Base-by-base conservation (phyloP, 371 early-diverging fungal genomes). In the Encephalitozoon hellem region DNA sequence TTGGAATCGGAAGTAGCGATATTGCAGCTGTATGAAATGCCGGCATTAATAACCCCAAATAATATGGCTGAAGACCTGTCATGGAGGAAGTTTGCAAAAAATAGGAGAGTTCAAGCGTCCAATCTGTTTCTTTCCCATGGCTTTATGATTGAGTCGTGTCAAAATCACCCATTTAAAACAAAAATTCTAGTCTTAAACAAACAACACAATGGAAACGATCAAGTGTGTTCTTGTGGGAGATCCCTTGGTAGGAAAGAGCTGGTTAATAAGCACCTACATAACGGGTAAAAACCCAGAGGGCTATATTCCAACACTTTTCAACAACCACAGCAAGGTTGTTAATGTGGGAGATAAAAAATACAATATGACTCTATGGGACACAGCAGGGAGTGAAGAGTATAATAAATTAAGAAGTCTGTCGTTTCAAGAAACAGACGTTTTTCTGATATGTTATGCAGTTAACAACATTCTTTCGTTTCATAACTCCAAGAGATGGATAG, bases 351-450 rank as follows among this genome's bases (percentile, higher is more conserved):
- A 87, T 77, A 87, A 90, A 0, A 89, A 90, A 78, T 89, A 89
- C 53, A 89, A 89, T 78, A 81, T 93, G 39, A 90, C 90, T 3
- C 86, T 93, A 59, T 92, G 92, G 91, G 94, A 93, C 86, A 93
- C 94, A 18, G 91, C 91, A 55, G 92, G 93, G 63, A 67, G 90
- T 80, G 90, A 90, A 84, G 92, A 91, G 78, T 91, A 91, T 82
- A 90, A 91, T 80, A 87, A 91, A 43, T 84, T 92, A 34, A 87
- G 91, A 42, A 89, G 90, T 12, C 84, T 92, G 23, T 91, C 91
- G 30, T 92, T 91, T 84, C 91, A 91, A 32, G 89, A 92, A 79
- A 91, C 92, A 6, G 90, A 94, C 81, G 90, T 92, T 0, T 90
- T 92, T 83, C 80, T 94, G 42, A 87, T 92, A 70, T 92, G 93